Conservation (phyloP, 2,329 filamentous ascomycete species). For the Ascochyta lentis region DNA sequence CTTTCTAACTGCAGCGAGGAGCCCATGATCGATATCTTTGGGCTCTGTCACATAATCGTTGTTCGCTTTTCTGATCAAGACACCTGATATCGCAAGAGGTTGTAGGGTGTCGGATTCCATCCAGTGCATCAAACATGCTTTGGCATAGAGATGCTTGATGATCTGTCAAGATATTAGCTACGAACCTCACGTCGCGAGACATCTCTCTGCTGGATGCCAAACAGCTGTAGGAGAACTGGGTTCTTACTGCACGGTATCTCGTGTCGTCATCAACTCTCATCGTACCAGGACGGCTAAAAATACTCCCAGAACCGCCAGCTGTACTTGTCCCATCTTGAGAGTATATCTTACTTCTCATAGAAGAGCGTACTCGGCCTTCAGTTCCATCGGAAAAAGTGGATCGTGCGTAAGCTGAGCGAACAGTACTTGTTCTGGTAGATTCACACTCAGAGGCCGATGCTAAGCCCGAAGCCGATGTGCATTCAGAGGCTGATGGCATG, state of each 20-base stretch:
- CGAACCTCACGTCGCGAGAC: not conserved
- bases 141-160: constrained; percentile 37
- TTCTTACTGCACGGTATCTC: not conserved
- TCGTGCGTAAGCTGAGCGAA: not conserved
- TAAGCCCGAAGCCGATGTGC: not conserved
- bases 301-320: not conserved
- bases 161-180: constrained; percentile 24
- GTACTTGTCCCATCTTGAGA: not conserved
- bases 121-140: constrained; percentile 33
- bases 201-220: not conserved
- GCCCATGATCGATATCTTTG: constrained; percentile 44
- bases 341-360: not conserved
- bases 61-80: constrained; percentile 71
- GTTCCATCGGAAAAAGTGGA: not conserved
- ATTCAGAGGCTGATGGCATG: not conserved
- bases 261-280: not conserved
- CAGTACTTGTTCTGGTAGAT: not conserved
- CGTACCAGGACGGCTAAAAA: not conserved
- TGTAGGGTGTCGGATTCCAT: constrained; percentile 22
- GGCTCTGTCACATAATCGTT: constrained; percentile 70
- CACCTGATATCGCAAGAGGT: constrained; percentile 60
- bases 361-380: not conserved
- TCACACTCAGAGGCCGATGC: not conserved
- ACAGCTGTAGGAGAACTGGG: not conserved
- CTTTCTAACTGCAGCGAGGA: constrained; percentile 53